Evolutionary conservation across 768 basidiomycete genomes (phyloP), one percentile per base, ranked within the genome.

Genomic region (Leccinum variicolor): DNA sequence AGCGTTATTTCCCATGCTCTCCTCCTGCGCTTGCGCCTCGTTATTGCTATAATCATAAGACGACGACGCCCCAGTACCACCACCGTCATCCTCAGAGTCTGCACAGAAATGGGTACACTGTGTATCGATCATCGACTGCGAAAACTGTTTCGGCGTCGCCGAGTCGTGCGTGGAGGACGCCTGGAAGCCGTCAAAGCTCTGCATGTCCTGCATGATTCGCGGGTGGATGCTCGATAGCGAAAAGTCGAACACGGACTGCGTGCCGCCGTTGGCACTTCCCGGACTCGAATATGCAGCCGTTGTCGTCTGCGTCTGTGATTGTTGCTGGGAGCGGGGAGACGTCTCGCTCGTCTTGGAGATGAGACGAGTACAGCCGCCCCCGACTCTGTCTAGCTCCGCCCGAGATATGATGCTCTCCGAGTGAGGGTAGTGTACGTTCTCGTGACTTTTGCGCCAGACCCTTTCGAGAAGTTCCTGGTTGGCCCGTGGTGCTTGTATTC

Each of bases 381-480:
- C 79, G 43, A 85, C 68, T 26, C 82, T 76, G 61, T 84, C 81
- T 25, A 86, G 78, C 53, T 86, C 84, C 2, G 73, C 73, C 28
- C 75, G 66, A 4, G 75, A 73, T 52, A 80, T 59, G 59, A 57
- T 66, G 63, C 29, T 46, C 8, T 66, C 64, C 21, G 66, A 66
- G 52, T 53, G 66, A 45, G 60, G 68, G 55, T 57, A 66, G 50
- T 77, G 70, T 14, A 75, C 61, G 4, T 69, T 73, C 39, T 78
- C 78, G 58, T 77, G 77, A 0, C 79, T 80, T 68, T 79, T 81
- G 25, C 65, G 69, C 59, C 74, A 74, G 11, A 83, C 65, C 10
- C 67, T 76, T 39, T 73, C 69, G 19, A 84, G 68, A 1, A 75
- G 65, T 41, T 74, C 74, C 81, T 81, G 43, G 39, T 39, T 39